A percentile compares a stretch with the other conserved stretches of the same genome.
phyloP scores from a whole-genome alignment of 1,284 basidiomycete species.

The Lentinula novae-zelandiae region DNA sequence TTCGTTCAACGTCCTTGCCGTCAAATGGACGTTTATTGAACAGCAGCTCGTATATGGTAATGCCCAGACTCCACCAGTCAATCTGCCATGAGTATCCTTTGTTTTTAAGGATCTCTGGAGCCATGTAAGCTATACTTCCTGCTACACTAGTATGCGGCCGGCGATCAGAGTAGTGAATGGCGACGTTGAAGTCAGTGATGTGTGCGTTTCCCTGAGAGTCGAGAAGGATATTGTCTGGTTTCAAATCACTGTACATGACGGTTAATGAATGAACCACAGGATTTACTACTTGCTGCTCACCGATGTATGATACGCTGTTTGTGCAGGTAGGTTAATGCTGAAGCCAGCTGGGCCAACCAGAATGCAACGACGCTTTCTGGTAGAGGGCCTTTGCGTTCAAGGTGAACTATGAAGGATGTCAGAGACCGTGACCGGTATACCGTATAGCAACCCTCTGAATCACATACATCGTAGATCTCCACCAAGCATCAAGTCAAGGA shows the following conservation, averaged over 20 bases:
- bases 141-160: constrained; percentile 88
- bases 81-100: constrained; percentile 85
- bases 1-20: constrained; percentile 79
- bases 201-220: constrained; percentile 93
- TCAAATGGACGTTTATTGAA: constrained; percentile 89
- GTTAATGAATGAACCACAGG: constrained; percentile 26
- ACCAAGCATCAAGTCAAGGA: constrained; percentile 94
- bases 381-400: constrained; percentile 77
- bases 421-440: constrained; percentile 11
- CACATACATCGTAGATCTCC: constrained; percentile 88
- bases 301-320: constrained; percentile 91
- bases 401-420: constrained; percentile 60
- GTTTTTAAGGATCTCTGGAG: constrained; percentile 81
- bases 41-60: constrained; percentile 86
- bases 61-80: constrained; percentile 95
- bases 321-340: constrained; percentile 88
- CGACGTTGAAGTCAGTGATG: constrained; percentile 98
- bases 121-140: constrained; percentile 99
- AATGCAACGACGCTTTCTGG: constrained; percentile 84
- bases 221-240: constrained; percentile 95
- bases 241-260: constrained; percentile 71
- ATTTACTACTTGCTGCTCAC: constrained; percentile 38
- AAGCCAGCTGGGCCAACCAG: constrained; percentile 86
- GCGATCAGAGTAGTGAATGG: constrained; percentile 91
- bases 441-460: constrained; percentile 21